Percentiles rank a stretch among this genome's conserved stretches.
Evolutionary conservation across 2,329 filamentous ascomycete species (phyloP).

Genomic region (Mycosphaerelloides madeirae): DNA sequence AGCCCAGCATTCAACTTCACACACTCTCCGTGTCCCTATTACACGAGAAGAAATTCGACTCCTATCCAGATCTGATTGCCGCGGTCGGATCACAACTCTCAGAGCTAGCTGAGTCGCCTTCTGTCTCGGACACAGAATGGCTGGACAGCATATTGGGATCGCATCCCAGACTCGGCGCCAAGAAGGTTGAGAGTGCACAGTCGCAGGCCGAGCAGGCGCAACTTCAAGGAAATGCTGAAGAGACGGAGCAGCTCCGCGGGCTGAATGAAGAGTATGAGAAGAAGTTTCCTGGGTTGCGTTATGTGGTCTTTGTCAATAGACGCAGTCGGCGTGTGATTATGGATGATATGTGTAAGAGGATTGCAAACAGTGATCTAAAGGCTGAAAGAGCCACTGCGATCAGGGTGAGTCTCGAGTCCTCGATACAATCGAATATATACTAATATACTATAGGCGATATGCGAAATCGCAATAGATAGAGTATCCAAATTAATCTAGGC

Average conservation of each 20-base stretch:
- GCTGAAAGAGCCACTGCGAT: constrained; percentile 70
- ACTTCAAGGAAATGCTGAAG: constrained; percentile 53
- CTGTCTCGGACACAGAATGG: constrained; percentile 48
- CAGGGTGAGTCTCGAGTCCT: constrained; percentile 50
- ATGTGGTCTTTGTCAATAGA: constrained; percentile 90
- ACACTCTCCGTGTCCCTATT: constrained; percentile 65
- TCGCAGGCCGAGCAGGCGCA: constrained; percentile 78
- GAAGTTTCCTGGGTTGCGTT: constrained; percentile 75
- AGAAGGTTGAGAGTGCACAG: constrained; percentile 75
- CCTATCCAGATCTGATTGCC: constrained; percentile 66
- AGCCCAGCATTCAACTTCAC: constrained; percentile 72
- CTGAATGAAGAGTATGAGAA: constrained; percentile 76
- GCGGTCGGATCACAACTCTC: constrained; percentile 61
- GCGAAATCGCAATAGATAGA: constrained; percentile 79
- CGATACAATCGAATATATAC: background rate
- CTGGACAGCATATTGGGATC: constrained; percentile 71
- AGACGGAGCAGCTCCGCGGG: constrained; percentile 52
- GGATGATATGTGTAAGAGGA: constrained; percentile 72
- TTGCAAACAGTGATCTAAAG: constrained; percentile 60
- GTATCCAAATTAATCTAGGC: constrained; percentile 57
- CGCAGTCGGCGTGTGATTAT: constrained; percentile 69
- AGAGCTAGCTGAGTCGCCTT: constrained; percentile 51
- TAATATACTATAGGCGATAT: constrained; percentile 64
- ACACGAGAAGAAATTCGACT: constrained; percentile 54
- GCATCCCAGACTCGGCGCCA: constrained; percentile 78